Evolutionary conservation across 345 rosid species (phyloP), one percentile per base, ranked within the genome.

Genomic region (Citrus trifoliata): DNA sequence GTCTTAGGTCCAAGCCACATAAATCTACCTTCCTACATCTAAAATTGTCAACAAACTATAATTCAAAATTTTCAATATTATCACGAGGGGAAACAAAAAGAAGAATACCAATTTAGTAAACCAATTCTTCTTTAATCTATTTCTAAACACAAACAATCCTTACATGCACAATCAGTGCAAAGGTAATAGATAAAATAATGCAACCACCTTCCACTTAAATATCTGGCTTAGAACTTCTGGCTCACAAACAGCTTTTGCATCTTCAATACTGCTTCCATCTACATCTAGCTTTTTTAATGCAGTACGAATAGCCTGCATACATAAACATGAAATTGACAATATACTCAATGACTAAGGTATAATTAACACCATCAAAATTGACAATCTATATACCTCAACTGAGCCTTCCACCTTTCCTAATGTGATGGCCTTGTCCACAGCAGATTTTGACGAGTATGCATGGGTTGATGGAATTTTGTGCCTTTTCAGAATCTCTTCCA

Each of bases 161-260:
- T 53, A 63, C 32, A 35, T 18, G 28, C 70, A 60, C 27, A 78
- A 76, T 30, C 33, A 18, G 63, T 30, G 63, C 67, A 7, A 76
- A 25, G 56, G 61, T 71, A 71, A 76, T 42, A 25, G 6, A 66
- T 73, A 66, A 42, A 67, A 70, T 78, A 33, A 67, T 33, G 58
- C 3, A 59, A 76, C 56, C 81, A 95, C 99, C 99, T 94, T 90
- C 99, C 99, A 96, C 86, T 80, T 91, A 81, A 80, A 75, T 59
- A 96, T 73, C 88, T 94, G 97, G 82, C 69, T 75, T 78, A 94
- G 80, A 86, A 88, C 83, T 63, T 83, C 91, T 59, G 94, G 96
- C 77, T 82, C 95, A 88, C 99, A 95, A 82, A 95, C 93, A 81
- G 93, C 93, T 84, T 86, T 86, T 65, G 96, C 98, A 89, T 95